Conservation (phyloP, 768 basidiomycete species). For the Crassisporium funariophilum region DNA sequence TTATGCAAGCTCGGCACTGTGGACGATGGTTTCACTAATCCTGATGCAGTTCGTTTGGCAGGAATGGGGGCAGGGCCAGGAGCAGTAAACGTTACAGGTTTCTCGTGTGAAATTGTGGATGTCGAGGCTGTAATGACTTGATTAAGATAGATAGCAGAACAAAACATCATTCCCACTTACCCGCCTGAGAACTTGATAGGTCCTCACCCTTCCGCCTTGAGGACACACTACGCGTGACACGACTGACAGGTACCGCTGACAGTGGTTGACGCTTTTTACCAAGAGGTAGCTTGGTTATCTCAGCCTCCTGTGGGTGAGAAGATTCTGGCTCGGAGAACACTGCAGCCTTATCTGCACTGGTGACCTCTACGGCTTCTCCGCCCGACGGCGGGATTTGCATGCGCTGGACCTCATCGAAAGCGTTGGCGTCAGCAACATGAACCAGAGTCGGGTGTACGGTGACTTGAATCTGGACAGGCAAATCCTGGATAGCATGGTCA, state of each 20-base stretch:
- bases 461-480: too few species aligned
- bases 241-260: conserved; percentile 21
- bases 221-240: conserved; percentile 40
- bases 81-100: too few species aligned
- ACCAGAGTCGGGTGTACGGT: too few species aligned
- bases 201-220: conserved; percentile 25
- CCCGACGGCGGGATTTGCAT: too few species aligned
- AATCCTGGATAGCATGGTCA: too few species aligned
- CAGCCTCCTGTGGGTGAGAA: conserved; percentile 2
- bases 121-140: background rate
- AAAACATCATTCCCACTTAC: conserved; percentile 3
- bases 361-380: conserved; percentile 1
- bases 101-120: conserved; percentile 5
- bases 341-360: conserved; percentile 2
- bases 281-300: conserved; percentile 17
- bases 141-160: background rate
- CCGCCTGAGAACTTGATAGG: conserved; percentile 3
- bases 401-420: too few species aligned
- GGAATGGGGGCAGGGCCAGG: conserved; percentile 1
- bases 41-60: conserved; percentile 19
- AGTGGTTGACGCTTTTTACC: conserved; percentile 31
- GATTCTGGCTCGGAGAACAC: conserved; percentile 1
- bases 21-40: conserved; percentile 9
- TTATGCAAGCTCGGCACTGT: conserved; percentile 2
- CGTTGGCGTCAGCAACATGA: too few species aligned